Evolutionary conservation across 768 basidiomycete species (phyloP), one percentile per base, ranked within the genome.

Genomic region (Tricholoma furcatifolium): DNA sequence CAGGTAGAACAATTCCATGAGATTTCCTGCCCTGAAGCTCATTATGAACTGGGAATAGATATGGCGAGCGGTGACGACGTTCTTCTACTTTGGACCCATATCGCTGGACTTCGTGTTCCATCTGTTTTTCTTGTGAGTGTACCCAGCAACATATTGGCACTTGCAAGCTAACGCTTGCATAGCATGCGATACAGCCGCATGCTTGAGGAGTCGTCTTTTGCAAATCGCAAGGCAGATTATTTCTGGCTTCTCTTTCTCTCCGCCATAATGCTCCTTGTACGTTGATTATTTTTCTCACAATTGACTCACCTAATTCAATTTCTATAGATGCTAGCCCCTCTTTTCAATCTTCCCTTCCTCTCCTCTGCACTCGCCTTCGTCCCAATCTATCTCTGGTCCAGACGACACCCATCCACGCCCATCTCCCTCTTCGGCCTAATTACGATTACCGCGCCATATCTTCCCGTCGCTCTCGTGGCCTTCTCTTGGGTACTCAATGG

Each of bases 131-230:
- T 97, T 99, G 96, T 96, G 66, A 68, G 94, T 74, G 10, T 18
- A 21, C 23, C 10, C n/a, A 11, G 2, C 23, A 9, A 20, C 15
- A 34, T 20, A 7, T 36, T 17, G 14, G 14, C 12, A 21, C 4
- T 40, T 4, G 20, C 11, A 8, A 6, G 24, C 9, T n/a, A 20
- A 12, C 39, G 4, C 2, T 30, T n/a, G n/a, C 23, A 23, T 64
- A 97, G 95, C 68, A 96, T 98, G 94, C 78, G 97, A 47, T 98
- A 98, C 65, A 94, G 93, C 58, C 81, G 95, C 41, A 91, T 98
- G 87, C 75, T 99, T 3, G 97, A 99, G 70, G 95, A 98, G 70
- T 95, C 93, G 12, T 93, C 93, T 2, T 99, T 96, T 67, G 86
- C 91, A 36, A 93, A 93, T 60, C 81, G 79, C 49, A 87, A 80